These are phyloP conservation scores for Sporothrix euskadiensis DNA, from an alignment of 2,329 filamentous ascomycete genomes.

Conservation along the genomic window DNA sequence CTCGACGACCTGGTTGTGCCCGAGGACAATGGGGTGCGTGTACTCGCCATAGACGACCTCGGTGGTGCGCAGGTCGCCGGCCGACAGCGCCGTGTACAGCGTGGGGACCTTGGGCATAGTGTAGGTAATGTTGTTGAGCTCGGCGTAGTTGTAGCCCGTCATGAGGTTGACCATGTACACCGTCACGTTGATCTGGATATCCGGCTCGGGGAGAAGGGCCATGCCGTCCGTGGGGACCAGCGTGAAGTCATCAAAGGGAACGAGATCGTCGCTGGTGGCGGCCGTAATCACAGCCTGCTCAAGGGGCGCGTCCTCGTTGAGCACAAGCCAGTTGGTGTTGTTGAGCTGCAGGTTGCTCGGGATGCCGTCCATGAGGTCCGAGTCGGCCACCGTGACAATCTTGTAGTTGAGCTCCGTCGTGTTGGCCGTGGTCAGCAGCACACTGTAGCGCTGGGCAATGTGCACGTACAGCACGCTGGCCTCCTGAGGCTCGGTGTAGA, in stretches of 20 bases:
- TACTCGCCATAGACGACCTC: constrained; percentile 64
- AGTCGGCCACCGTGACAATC: constrained; percentile 51
- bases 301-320: constrained; percentile 53
- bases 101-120: constrained; percentile 72
- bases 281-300: constrained; percentile 40
- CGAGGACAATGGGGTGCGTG: constrained; percentile 67
- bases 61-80: constrained; percentile 56
- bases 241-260: constrained; percentile 71
- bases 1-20: constrained; percentile 68
- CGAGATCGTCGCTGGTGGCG: constrained; percentile 52
- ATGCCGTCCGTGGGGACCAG: constrained; percentile 69
- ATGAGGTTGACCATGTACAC: constrained; percentile 67
- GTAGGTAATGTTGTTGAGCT: constrained; percentile 79
- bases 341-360: constrained; percentile 69
- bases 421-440: constrained; percentile 64
- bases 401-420: constrained; percentile 64
- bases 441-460: constrained; percentile 66
- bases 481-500: constrained; percentile 63
- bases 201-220: constrained; percentile 60
- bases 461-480: constrained; percentile 66
- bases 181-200: constrained; percentile 63
- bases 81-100: constrained; percentile 71
- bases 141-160: constrained; percentile 51
- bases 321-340: constrained; percentile 64
- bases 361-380: constrained; percentile 66